These are phyloP conservation scores for Solanum peruvianum DNA, from an alignment of 257 asterid species.

Conservation along the genomic window DNA sequence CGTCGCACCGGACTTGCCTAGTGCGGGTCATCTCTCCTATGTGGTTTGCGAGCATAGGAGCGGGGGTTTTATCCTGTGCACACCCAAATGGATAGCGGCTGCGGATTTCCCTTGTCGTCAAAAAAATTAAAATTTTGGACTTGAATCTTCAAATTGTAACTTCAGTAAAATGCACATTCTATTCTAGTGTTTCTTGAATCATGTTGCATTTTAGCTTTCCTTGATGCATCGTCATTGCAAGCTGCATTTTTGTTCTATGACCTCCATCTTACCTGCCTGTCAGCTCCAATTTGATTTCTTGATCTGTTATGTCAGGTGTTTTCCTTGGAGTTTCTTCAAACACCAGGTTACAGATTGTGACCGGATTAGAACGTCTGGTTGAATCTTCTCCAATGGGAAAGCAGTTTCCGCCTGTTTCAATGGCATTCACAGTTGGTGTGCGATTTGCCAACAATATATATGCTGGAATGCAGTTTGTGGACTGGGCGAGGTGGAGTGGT, in stretches of 20 bases:
- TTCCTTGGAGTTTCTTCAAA: conserved; percentile 91
- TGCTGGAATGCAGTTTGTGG: conserved; percentile 98
- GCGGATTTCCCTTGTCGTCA: no score
- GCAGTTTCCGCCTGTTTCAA: conserved; percentile 60
- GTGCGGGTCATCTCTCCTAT: no score
- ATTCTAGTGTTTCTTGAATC: background rate
- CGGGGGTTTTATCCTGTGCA: no score
- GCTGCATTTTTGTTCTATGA: background rate
- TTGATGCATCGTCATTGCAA: background rate
- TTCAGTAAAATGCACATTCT: background rate
- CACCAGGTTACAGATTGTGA: conserved; percentile 84
- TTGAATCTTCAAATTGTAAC: background rate
- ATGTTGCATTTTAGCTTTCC: background rate
- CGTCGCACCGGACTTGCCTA: no score
- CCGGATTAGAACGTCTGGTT: conserved; percentile 76
- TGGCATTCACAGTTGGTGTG: conserved; percentile 90
- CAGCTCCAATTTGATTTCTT: background rate
- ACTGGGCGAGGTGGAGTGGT: conserved; percentile 90
- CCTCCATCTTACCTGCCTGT: background rate
- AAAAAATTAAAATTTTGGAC: background rate
- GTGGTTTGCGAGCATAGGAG: no score
- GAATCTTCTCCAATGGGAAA: conserved; percentile 71
- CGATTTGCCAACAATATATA: conserved; percentile 85
- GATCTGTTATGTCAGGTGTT: conserved; percentile 33
- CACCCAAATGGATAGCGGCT: no score